Evolutionary conservation across 257 asterid species (phyloP).

Genomic region (Agastache rugosa): DNA sequence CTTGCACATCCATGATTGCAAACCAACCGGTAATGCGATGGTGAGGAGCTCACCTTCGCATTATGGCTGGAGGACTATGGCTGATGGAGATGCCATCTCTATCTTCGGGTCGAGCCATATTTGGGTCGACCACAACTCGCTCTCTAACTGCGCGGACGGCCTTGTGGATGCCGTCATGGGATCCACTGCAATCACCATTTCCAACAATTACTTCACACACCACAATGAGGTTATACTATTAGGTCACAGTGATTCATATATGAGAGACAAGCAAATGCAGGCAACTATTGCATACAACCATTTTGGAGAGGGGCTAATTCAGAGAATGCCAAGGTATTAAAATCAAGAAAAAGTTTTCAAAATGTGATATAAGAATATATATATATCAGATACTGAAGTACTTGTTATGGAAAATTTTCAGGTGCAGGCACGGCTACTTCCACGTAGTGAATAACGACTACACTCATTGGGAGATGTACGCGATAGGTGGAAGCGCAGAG

Average conservation of each 20-base stretch:
- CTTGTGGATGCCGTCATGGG: slow-evolving; percentile 97
- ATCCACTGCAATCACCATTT: slow-evolving; percentile 86
- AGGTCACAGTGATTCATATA: slow-evolving; percentile 89
- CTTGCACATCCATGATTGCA: slow-evolving; percentile 75
- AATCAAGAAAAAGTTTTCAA: neutral
- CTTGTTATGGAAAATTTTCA: slow-evolving; percentile 39
- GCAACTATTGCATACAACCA: slow-evolving; percentile 91
- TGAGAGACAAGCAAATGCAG: slow-evolving; percentile 84
- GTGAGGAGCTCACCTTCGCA: slow-evolving; percentile 88
- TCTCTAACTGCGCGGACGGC: slow-evolving; percentile 90
- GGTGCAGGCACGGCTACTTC: slow-evolving; percentile 96
- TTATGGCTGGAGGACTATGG: slow-evolving; percentile 93
- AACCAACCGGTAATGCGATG: slow-evolving; percentile 89
- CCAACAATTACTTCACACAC: slow-evolving; percentile 85
- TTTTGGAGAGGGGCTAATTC: slow-evolving; percentile 93
- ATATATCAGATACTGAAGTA: neutral
- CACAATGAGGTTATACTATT: slow-evolving; percentile 93
- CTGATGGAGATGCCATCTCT: slow-evolving; percentile 92
- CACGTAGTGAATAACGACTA: slow-evolving; percentile 97
- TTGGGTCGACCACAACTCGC: slow-evolving; percentile 92
- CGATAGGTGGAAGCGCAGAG: slow-evolving; percentile 89
- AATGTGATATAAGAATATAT: neutral
- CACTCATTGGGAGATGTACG: slow-evolving; percentile 98
- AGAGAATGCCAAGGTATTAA: slow-evolving; percentile 89
- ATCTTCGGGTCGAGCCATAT: slow-evolving; percentile 85